These are phyloP conservation scores for Phytopythium delawarense DNA, from an alignment of 352 stramenopile species.

Conservation along the genomic window DNA sequence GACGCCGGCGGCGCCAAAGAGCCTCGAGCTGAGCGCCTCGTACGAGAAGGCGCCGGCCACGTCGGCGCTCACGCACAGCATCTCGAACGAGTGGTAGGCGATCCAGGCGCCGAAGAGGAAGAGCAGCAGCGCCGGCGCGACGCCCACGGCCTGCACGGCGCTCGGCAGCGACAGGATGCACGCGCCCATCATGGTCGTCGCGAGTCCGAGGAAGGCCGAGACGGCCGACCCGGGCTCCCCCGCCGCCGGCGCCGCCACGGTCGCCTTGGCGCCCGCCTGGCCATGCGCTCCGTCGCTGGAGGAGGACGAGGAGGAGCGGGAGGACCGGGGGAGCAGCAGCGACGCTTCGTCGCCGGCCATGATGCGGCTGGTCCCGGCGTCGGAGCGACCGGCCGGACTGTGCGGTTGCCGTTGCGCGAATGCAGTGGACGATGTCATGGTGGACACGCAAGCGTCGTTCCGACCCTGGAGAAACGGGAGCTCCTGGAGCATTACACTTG, in stretches of 20 bases:
- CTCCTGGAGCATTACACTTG: not conserved
- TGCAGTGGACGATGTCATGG: too few relatives aligned
- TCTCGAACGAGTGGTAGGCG: conserved; percentile 70
- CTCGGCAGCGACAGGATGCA: conserved; percentile 72
- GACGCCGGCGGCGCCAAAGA: conserved; percentile 61
- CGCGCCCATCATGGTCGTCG: conserved; percentile 83
- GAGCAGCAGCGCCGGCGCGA: conserved; percentile 45
- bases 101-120: conserved; percentile 53
- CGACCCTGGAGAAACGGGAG: not conserved
- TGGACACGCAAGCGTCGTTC: not conserved
- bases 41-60: conserved; percentile 69
- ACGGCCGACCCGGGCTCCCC: conserved; percentile 54
- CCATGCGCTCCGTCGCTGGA: not conserved
- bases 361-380: not conserved
- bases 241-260: conserved; percentile 20
- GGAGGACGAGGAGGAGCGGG: not conserved
- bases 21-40: conserved; percentile 71
- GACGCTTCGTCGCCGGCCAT: not conserved
- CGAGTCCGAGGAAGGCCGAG: conserved; percentile 73
- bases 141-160: conserved; percentile 53
- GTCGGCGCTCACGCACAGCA: conserved; percentile 63
- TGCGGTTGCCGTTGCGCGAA: not conserved
- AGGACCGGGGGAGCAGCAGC: not conserved
- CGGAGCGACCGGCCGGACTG: not conserved
- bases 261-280: not conserved